Evolutionary conservation across 192 early-diverging fungal species (phyloP).

Genomic region (Linnemannia elongata): DNA sequence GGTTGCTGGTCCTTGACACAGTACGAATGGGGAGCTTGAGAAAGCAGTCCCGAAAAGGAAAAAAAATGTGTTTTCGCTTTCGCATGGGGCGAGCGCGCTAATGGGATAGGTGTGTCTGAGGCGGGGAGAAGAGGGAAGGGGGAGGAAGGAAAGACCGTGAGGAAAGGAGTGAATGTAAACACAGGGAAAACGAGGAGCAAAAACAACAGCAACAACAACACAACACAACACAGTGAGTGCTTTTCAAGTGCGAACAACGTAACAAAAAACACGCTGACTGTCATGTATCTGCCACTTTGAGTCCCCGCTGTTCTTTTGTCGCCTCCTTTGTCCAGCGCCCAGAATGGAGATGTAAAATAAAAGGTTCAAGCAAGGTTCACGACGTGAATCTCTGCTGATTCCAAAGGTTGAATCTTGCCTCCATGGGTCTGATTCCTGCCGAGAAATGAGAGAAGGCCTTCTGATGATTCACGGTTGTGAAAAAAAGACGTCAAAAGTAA

Average conservation of each 20-base stretch:
- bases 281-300: background rate
- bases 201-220: too few relatives aligned
- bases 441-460: background rate
- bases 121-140: background rate
- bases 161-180: background rate
- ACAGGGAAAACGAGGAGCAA: background rate
- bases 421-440: background rate
- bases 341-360: background rate
- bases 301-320: background rate
- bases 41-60: background rate
- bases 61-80: background rate
- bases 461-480: background rate
- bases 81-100: background rate
- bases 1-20: background rate
- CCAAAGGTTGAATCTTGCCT: background rate
- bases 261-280: background rate
- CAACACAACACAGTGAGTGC: background rate
- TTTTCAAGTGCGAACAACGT: background rate
- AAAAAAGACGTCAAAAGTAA: background rate
- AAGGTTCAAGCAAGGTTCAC: constrained; percentile 9
- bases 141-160: background rate
- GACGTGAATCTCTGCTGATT: background rate
- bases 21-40: background rate
- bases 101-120: background rate
- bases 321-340: background rate